These are phyloP conservation scores for Ramaria sp. DNA, from an alignment of 768 basidiomycete species.

Conservation along the genomic window DNA sequence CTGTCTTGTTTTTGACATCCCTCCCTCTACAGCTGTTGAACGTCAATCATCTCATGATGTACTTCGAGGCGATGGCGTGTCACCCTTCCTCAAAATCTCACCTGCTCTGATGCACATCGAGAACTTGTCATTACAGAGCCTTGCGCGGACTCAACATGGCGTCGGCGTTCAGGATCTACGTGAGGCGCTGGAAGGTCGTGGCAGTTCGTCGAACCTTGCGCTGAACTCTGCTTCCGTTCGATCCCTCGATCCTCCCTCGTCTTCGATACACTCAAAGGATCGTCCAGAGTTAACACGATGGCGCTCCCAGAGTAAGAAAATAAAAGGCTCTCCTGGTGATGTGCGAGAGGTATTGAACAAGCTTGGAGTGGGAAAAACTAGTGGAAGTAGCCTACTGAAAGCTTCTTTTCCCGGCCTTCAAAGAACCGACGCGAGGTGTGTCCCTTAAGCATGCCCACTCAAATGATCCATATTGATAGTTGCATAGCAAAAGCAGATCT, in stretches of 20 bases:
- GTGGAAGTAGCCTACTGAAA: conserved; percentile 51
- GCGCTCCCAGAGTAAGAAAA: conserved; percentile 6
- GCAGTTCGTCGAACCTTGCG: conserved; percentile 70
- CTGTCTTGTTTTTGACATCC: conserved; percentile 6
- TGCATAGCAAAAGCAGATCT: conserved; percentile 23
- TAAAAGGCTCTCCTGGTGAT: conserved; percentile 38
- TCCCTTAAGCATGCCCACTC: neutral
- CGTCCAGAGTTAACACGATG: conserved; percentile 8
- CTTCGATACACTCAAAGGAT: neutral
- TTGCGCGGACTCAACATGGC: conserved; percentile 66
- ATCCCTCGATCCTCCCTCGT: conserved; percentile 41
- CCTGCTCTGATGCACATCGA: conserved; percentile 86
- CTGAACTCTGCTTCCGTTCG: conserved; percentile 29
- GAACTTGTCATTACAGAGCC: conserved; percentile 78
- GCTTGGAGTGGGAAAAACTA: conserved; percentile 70
- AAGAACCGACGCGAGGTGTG: conserved; percentile 32
- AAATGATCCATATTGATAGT: neutral
- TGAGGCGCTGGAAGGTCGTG: conserved; percentile 80
- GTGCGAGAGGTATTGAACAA: conserved; percentile 74
- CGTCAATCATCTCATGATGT: conserved; percentile 40
- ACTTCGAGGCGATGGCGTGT: conserved; percentile 55
- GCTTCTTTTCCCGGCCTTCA: conserved; percentile 56
- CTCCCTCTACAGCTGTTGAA: conserved; percentile 38
- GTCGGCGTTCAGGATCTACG: conserved; percentile 83
- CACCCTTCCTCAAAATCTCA: conserved; percentile 69